Base-by-base conservation (phyloP, 208 protist genomes). In the Porcisia deanei region DNA sequence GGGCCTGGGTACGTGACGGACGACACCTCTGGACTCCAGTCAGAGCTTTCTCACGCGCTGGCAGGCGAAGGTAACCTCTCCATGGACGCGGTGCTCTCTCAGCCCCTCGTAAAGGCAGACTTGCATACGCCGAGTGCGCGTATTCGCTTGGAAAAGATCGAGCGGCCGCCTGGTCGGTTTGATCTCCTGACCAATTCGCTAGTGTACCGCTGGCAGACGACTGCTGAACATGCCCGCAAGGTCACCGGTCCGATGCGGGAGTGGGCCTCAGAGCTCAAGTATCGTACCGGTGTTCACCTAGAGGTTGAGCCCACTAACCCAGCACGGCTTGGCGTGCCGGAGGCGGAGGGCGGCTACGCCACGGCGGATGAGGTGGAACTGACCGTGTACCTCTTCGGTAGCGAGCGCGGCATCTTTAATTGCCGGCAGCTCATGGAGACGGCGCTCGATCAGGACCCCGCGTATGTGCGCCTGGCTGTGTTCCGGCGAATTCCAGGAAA, bases 201-300 rank as follows among this genome's bases (percentile, higher is more conserved):
- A 37, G 92, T 91, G 45, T 97, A 96, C 76, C 77, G 80, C 47
- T 97, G 94, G 92, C 80, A 92, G 81, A 97, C 94, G 37, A 97
- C 88, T 30, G 94, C 94, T 49, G 60, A 52, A 30, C 73, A 84
- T 16, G 90, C 92, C 20, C 92, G 94, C 1, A 94, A 95, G 55
- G 87, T 97, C 39, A 87, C 84, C 2, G 94, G 94, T 1, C 94
- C 94, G 58, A 95, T 97, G 92, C 87, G 88, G 8, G 94, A 97
- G 82, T 97, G 94, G 92, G 91, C 91, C 43, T 85, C 90, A 6
- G 92, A 97, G 87, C 82, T 97, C 73, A 96, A 95, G 84, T 97
- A 95, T 81, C 85, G 91, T 57, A 97, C 94, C 20, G 94, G 94
- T 45, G 92, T 96, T 43, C 92, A 96, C 79, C 84, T 97, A 14